phyloP scores from a whole-genome alignment of 108 stramenopile genomes.

The Nitzschia inconspicua region DNA sequence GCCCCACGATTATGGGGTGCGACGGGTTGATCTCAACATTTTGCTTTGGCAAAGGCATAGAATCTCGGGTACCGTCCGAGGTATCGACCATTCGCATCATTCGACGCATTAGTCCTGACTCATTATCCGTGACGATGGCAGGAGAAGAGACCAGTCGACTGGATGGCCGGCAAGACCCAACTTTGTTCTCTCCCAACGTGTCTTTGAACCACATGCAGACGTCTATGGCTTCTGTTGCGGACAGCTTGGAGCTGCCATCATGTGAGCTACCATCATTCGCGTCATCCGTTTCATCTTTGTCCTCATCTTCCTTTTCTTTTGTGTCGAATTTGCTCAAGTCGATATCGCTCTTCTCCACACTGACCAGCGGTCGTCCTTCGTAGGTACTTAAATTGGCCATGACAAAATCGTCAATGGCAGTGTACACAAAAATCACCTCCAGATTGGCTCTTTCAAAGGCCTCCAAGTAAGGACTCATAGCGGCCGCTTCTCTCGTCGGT shows the following conservation, averaged over 20 bases:
- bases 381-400: conserved; percentile 92
- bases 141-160: conserved; percentile 86
- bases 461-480: conserved; percentile 96
- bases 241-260: conserved; percentile 34
- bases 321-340: conserved; percentile 43
- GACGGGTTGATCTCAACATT: conserved; percentile 95
- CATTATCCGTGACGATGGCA: conserved; percentile 97
- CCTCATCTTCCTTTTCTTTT: conserved; percentile 34
- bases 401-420: conserved; percentile 97
- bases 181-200: conserved; percentile 60
- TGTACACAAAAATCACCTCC: conserved; percentile 94
- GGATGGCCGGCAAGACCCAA: conserved; percentile 81
- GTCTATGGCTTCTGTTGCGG: conserved; percentile 70
- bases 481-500: conserved; percentile 90
- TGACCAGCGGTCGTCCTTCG: conserved; percentile 83
- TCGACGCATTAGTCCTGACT: conserved; percentile 91
- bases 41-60: conserved; percentile 91
- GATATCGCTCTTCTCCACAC: conserved; percentile 85
- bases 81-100: conserved; percentile 98
- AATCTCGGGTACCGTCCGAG: conserved; percentile 65
- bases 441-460: conserved; percentile 84
- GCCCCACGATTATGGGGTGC: conserved; percentile 88
- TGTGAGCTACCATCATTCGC: conserved; percentile 27
- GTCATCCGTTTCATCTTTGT: conserved; percentile 39
- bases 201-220: conserved; percentile 84